Base-by-base conservation (phyloP, 345 rosid genomes). In the Populus tremula region DNA sequence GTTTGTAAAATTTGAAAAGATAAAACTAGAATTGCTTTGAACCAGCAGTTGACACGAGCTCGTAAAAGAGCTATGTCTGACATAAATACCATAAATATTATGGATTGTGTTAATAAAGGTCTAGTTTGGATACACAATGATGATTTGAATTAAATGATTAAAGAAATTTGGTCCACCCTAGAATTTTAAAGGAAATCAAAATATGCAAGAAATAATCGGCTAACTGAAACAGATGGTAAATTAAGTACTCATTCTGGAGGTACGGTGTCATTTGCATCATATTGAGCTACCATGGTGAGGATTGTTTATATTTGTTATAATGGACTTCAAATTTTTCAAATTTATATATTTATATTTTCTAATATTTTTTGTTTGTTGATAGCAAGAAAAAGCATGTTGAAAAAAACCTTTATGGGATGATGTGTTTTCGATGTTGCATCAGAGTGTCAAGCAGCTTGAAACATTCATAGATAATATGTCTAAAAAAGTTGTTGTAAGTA, bases 121-220 rank as follows among this genome's bases (percentile, higher is more conserved):
- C 61, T 0, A 0, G 0, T 53, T 53, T 53, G 11, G 23, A 53
- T 20, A 18, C 1, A 7, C 0, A 53, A 53, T 2, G 4, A 53
- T 0, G 1, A 7, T 20, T 53, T 11, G 3, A 53, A 53, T 53
- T 0, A 20, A 1, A 20, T 20, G 61, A 53, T 53, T 0, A 20
- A 53, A 20, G 0, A 53, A 0, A 8, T 53, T 53, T 53, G 23
- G 4, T 53, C 0, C 4, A 53, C 23, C 4, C 10, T 0, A 5
- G 23, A 20, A 53, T 53, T 53, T 2, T 11, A 2, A 53, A 7
- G 3, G 1, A 8, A 4, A 53, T 53, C 25, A 0, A 1, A 53
- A 20, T 0, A 0, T 20, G 0, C 1, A 7, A 53, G 1, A 20
- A 20, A 2, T 6, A 53, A 53, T 20, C 3, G 1, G 0, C 2